These are phyloP conservation scores for Fraxinus sp. DNA, from an alignment of 305 asterid species.

Conservation along the genomic window DNA sequence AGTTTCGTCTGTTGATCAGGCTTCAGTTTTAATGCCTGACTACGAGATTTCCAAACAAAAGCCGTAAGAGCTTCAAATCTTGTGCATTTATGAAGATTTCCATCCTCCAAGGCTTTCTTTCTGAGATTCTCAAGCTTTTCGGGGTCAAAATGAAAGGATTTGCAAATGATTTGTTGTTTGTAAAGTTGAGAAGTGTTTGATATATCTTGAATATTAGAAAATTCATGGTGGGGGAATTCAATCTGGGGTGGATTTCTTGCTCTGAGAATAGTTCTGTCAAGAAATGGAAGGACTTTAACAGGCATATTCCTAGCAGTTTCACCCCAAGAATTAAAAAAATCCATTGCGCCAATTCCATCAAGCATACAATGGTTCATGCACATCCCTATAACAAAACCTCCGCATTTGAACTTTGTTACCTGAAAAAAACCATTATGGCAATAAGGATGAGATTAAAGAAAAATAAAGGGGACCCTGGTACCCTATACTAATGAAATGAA, in stretches of 20 bases:
- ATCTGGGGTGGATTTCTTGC: constrained; percentile 63
- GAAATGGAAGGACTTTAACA: constrained; percentile 59
- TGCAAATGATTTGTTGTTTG: constrained; percentile 60
- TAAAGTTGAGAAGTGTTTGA: constrained; percentile 57
- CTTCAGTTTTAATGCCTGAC: constrained; percentile 53
- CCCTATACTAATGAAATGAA: not conserved
- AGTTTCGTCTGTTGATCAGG: constrained; percentile 76
- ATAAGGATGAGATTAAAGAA: not conserved
- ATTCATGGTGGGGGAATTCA: constrained; percentile 71
- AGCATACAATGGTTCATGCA: constrained; percentile 89
- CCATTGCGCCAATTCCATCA: constrained; percentile 92
- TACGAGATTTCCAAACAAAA: constrained; percentile 71
- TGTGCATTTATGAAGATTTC: constrained; percentile 49
- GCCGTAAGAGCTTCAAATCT: constrained; percentile 84
- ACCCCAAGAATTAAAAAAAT: constrained; percentile 82
- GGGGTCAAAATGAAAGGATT: constrained; percentile 65
- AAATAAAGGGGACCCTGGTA: not conserved
- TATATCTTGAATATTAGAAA: constrained; percentile 59
- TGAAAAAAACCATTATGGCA: constrained; percentile 9
- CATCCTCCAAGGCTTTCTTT: constrained; percentile 48
- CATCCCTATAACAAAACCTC: constrained; percentile 81
- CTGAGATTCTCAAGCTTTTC: constrained; percentile 60
- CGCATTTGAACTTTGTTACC: constrained; percentile 92
- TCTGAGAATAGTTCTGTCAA: constrained; percentile 65
- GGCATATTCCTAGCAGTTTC: constrained; percentile 65